Base-by-base conservation (phyloP, 208 protist species). In the Leishmania gerbilli region DNA sequence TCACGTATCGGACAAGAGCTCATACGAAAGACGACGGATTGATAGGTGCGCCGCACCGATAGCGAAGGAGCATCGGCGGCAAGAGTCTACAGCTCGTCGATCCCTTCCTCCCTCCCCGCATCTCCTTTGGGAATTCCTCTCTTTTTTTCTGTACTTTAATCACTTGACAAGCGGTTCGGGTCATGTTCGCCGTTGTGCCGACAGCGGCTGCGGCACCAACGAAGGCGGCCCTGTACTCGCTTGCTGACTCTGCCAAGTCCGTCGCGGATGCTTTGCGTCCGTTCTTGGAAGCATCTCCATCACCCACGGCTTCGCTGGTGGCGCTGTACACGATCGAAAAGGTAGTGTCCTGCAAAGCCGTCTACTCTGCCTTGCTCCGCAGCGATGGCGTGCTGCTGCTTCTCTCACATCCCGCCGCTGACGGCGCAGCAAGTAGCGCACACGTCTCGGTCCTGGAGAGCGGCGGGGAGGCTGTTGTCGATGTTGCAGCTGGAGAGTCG, bases 401-500 rank as follows among this genome's bases (percentile, higher is more conserved):
- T 45, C 78, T 86, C 72, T 27, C 31, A 27, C 60, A 37, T 27
- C 37, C 37, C 47, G 71, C 34, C 31, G 51, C n/a, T 17, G 31
- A 60, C 51, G 71, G 71, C 5, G 71, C 49, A 11, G 74, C 40
- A 5, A 31, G 51, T 74, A 86, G 74, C 64, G 86, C 69, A 74
- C 72, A 51, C 65, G 77, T 81, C 77, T 92, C 75, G 60, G 78
- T 81, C 49, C 78, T 86, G 34, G 82, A 82, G 56, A 86, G 79
- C 47, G 90, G 78, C 40, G 81, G 75, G 40, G 88, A 89, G 75
- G 58, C 60, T 65, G 93, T 96, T 55, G 67, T 83, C 1, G 94
- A 97, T 83, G 91, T 97, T 3, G 92, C 89, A 49, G 90, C 94
- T 5, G 94, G 94, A 24, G 88, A 87, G 45, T 69, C 82, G 15